Evolutionary conservation across 192 early-diverging fungal species (phyloP).

Genomic region (Oehlia diaphana): DNA sequence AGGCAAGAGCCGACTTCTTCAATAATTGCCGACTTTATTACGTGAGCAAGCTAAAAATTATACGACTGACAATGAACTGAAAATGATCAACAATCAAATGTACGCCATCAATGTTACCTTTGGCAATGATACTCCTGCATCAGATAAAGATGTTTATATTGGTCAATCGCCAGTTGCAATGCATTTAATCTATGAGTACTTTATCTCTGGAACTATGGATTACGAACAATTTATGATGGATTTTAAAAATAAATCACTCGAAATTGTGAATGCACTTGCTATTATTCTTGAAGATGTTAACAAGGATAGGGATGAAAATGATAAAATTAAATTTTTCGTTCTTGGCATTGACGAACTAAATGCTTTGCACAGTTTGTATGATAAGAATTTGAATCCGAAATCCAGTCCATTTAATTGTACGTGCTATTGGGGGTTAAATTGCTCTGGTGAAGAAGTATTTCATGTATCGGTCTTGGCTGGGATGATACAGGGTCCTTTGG

Average conservation of each 20-base stretch:
- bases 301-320: background rate
- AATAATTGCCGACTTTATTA: background rate
- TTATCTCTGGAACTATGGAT: background rate
- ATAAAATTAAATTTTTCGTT: background rate
- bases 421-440: too few species aligned
- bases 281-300: background rate
- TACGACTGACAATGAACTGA: background rate
- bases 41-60: background rate
- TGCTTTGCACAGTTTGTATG: too few species aligned
- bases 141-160: background rate
- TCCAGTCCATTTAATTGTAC: too few species aligned
- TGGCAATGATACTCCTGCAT: background rate
- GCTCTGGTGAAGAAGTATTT: too few species aligned
- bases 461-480: too few species aligned
- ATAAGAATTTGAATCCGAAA: too few species aligned
- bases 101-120: background rate
- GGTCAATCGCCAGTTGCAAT: background rate
- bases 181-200: background rate
- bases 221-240: too few species aligned
- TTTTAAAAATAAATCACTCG: too few species aligned
- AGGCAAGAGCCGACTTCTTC: constrained; percentile 13
- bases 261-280: too few species aligned
- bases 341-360: background rate
- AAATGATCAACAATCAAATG: background rate
- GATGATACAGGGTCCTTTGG: too few species aligned